A percentile compares a stretch with the other conserved stretches of the same genome.
Evolutionary conservation across 495 filamentous ascomycete species (phyloP).

Genomic region (Penicillium desertorum): DNA sequence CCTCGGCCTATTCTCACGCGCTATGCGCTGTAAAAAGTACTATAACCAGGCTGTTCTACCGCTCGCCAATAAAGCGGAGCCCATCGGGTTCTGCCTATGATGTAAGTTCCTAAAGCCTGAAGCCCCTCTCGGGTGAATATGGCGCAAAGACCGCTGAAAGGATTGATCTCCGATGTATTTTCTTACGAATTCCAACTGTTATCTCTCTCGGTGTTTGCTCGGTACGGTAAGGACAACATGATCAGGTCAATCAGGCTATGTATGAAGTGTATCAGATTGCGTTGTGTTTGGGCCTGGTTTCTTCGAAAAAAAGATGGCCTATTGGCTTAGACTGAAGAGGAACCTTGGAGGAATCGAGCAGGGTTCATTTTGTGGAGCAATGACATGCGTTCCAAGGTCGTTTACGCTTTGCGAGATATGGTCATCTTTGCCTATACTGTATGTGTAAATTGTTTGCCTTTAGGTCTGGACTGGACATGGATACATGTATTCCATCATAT

Average conservation of each 20-base stretch:
- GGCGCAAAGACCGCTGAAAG: background rate
- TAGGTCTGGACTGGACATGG: background rate
- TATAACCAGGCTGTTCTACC: conserved; percentile 14
- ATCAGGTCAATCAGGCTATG: background rate
- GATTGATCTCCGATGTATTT: conserved; percentile 20
- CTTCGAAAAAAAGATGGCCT: conserved; percentile 9
- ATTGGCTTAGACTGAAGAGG: background rate
- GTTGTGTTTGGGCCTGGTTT: conserved; percentile 16
- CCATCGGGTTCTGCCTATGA: conserved; percentile 2
- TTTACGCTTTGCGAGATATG: conserved; percentile 7
- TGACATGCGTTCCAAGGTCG: conserved; percentile 7
- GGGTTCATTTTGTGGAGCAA: conserved; percentile 11
- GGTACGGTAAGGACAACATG: background rate
- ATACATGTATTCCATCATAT: background rate
- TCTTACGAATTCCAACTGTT: conserved; percentile 12
- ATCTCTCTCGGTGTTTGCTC: conserved; percentile 6
- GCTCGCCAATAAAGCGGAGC: conserved; percentile 21
- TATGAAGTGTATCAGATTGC: conserved; percentile 2
- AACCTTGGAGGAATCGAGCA: background rate
- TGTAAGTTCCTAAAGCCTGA: background rate
- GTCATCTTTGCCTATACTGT: background rate
- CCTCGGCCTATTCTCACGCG: conserved; percentile 21
- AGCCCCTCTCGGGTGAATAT: background rate
- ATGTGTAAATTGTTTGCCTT: background rate
- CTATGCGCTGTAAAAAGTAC: conserved; percentile 21